Evolutionary conservation across 768 basidiomycete genomes (phyloP).

Genomic region (Psilocybe cyanescens): DNA sequence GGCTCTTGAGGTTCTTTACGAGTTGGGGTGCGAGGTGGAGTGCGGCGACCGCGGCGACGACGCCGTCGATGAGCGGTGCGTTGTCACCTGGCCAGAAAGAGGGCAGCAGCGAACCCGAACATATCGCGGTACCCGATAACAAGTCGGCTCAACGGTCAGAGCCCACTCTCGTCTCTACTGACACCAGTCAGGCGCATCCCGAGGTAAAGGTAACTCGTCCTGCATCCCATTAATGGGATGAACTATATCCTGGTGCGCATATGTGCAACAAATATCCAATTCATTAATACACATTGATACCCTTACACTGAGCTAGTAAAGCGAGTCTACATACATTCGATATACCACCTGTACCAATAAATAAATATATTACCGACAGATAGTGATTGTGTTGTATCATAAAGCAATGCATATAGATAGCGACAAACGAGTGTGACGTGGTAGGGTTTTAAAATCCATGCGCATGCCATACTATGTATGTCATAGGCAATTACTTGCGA

Average conservation of each 20-base stretch:
- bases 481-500: conserved; percentile 39
- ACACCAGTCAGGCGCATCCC: not conserved
- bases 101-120: not conserved
- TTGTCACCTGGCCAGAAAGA: not conserved
- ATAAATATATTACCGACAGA: conserved; percentile 24
- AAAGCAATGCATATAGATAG: not conserved
- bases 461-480: not conserved
- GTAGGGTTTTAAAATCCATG: not conserved
- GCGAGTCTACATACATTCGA: conserved; percentile 16
- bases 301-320: conserved; percentile 9
- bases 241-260: not conserved
- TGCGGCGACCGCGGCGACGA: conserved; percentile 25
- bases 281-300: conserved; percentile 16
- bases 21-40: conserved; percentile 76
- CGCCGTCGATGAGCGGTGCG: not conserved
- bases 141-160: too few relatives aligned
- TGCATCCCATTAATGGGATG: conserved; percentile 5
- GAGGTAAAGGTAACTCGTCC: conserved; percentile 9
- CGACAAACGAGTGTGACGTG: conserved; percentile 3
- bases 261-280: conserved; percentile 1
- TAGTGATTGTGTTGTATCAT: conserved; percentile 1
- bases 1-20: conserved; percentile 77
- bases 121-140: not conserved
- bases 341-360: conserved; percentile 16
- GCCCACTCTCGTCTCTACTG: not conserved